Base-by-base conservation (phyloP, 1,139 yeast genomes). In the Magnusiomyces clavatus region DNA sequence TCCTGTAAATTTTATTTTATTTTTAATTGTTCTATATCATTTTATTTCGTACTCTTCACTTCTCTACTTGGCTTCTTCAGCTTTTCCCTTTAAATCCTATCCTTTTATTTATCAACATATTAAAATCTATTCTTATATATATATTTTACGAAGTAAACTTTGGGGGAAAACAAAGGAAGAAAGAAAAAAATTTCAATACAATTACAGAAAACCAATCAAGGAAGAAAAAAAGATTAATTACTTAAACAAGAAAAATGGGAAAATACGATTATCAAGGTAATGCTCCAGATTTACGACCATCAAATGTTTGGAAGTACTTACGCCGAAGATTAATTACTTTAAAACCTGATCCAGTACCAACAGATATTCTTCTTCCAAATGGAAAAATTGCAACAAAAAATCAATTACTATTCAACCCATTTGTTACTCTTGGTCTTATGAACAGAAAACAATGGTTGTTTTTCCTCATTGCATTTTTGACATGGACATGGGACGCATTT, bases 401-500 rank as follows among this genome's bases (percentile, higher is more conserved):
- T 42, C 61, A 57, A 44, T 58, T 56, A 48, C 59, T 70, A n/a
- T 44, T 78, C 43, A 81, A 81, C 62, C 86, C 86, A 1, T 57
- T 80, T 42, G 81, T 81, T 0, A 78, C 77, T 34, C 68, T 82
- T 37, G 64, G 65, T 24, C 63, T 65, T 56, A 72, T 82, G 63
- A 70, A 71, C 20, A 64, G 69, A 47, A 69, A 66, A 50, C 81
- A 81, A 54, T 82, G 89, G 87, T 71, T 50, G 0, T 80, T 82
- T 65, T 82, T 83, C 62, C 55, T 73, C 34, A 72, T 82, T 46
- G 89, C 88, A 2, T 81, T 82, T 60, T 63, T 74, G 56, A 87
- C 85, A 35, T 86, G 94, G 94, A 76, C 88, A 3, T 77, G 86
- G 77, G 94, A 85, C 65, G 85, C 94, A 2, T 75, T 84, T 66